Base-by-base conservation (phyloP, 495 filamentous ascomycete genomes). In the Entonaema liquescens region DNA sequence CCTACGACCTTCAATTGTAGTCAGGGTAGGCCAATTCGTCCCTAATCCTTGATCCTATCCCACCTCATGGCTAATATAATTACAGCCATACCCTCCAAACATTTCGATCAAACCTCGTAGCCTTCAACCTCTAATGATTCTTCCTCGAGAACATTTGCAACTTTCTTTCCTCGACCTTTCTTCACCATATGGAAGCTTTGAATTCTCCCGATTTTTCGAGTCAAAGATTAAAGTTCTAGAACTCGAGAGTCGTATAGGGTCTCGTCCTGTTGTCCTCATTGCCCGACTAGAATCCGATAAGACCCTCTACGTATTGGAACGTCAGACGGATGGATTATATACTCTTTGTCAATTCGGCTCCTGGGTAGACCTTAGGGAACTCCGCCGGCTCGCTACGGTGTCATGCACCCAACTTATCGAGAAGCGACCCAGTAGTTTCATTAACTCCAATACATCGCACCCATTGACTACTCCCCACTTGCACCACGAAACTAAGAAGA, bases 241-340 rank as follows among this genome's bases (percentile, higher is more conserved):
- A 61, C 80, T 85, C 50, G 87, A 89, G 58, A 77, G 84, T 28
- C 85, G 85, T 13, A 77, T 83, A 65, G 78, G 79, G 59, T 77
- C 80, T 17, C 80, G 82, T 5, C 84, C 83, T 28, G 80, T 82
- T 36, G 83, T 96, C 1, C 85, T 97, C 9, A 85, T 93, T 44
- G 91, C 90, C 29, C 83, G 89, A 54, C 81, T 88, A 23, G 84
- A 89, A 38, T 80, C 79, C 8, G 86, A 86, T 73, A 85, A 83
- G 23, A 83, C 82, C 7, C 68, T 92, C 5, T 94, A 90, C 76
- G 90, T 88, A 13, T 77, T 97, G 33, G 94, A 97, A 79, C 80
- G 86, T n/a, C 90, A 92, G 28, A 84, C 84, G 54, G 73, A 78
- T 50, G 87, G 88, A 0, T 81, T 93, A 11, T 96, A 92, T 77